Percentiles rank a stretch among this genome's conserved stretches.
Conservation (phyloP, 192 early-diverging fungal species). For the Oehlia diaphana region DNA sequence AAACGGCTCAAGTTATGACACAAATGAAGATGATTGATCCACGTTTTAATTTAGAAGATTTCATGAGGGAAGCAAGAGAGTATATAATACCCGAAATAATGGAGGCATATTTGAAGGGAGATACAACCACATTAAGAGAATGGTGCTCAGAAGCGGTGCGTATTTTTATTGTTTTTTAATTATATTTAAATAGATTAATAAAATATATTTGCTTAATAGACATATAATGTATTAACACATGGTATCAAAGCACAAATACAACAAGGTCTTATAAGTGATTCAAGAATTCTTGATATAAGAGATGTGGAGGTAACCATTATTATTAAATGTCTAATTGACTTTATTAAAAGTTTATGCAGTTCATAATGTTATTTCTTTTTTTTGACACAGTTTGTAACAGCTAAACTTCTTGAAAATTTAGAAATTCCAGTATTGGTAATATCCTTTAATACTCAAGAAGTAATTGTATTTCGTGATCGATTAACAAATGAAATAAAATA, state of each 20-base stretch:
- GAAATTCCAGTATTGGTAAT: conserved; percentile 89
- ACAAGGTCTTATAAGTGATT: conserved; percentile 90
- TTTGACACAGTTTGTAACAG: conserved; percentile 64
- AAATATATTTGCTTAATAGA: conserved; percentile 36
- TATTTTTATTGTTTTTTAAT: conserved; percentile 2
- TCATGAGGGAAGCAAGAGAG: conserved; percentile 88
- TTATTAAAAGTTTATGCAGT: neutral
- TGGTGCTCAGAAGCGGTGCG: conserved; percentile 96
- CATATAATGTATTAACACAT: conserved; percentile 80
- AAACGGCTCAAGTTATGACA: conserved; percentile 86
- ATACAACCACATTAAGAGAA: conserved; percentile 75
- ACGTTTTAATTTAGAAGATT: conserved; percentile 78
- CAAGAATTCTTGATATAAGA: conserved; percentile 90
- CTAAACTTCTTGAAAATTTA: conserved; percentile 85
- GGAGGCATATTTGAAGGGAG: conserved; percentile 90
- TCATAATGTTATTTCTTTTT: neutral
- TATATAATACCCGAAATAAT: conserved; percentile 95
- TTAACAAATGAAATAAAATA: conserved; percentile 81
- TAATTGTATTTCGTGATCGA: conserved; percentile 88
- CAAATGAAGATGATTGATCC: conserved; percentile 87
- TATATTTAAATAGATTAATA: neutral
- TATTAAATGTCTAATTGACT: neutral
- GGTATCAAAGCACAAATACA: conserved; percentile 81
- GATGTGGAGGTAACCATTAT: conserved; percentile 68
- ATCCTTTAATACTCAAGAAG: conserved; percentile 91